Percentiles rank a stretch among this genome's conserved stretches.
phyloP scores from a whole-genome alignment of 73 alveolate genomes.

The Paramecium sexaurelia region DNA sequence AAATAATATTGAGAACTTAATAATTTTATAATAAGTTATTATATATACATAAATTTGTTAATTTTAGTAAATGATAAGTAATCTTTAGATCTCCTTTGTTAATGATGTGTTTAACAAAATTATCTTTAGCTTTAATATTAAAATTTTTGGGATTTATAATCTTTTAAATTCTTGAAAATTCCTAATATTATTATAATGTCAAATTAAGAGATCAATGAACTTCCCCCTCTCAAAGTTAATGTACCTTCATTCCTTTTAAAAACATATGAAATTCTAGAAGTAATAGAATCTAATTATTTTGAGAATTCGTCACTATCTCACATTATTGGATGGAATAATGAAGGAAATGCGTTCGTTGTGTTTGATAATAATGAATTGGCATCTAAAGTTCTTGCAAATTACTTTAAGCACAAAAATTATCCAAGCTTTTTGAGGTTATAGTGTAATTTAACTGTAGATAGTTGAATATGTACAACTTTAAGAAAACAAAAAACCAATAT shows the following conservation, averaged over 20 bases:
- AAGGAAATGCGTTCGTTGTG: conserved; percentile 44
- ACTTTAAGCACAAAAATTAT: conserved; percentile 36
- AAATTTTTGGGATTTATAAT: not conserved
- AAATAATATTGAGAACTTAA: too few relatives aligned
- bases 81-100: too few relatives aligned
- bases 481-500: conserved; percentile 51
- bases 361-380: conserved; percentile 14
- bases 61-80: too few relatives aligned
- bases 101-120: not conserved
- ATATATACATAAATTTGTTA: not conserved
- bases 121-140: not conserved
- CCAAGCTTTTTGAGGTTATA: conserved; percentile 54
- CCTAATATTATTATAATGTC: conserved; percentile 7
- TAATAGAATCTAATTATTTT: not conserved
- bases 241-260: conserved; percentile 54
- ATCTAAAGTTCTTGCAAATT: conserved; percentile 10
- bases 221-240: conserved; percentile 31
- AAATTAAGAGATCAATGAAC: conserved; percentile 30
- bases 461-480: conserved; percentile 62
- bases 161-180: conserved; percentile 37
- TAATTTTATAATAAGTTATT: too few relatives aligned
- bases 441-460: not conserved
- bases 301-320: not conserved
- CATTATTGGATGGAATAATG: conserved; percentile 24
- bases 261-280: conserved; percentile 49